Evolutionary conservation across 1,139 yeast genomes (phyloP), one percentile per base, ranked within the genome.

Genomic region (Torulaspora globosa): DNA sequence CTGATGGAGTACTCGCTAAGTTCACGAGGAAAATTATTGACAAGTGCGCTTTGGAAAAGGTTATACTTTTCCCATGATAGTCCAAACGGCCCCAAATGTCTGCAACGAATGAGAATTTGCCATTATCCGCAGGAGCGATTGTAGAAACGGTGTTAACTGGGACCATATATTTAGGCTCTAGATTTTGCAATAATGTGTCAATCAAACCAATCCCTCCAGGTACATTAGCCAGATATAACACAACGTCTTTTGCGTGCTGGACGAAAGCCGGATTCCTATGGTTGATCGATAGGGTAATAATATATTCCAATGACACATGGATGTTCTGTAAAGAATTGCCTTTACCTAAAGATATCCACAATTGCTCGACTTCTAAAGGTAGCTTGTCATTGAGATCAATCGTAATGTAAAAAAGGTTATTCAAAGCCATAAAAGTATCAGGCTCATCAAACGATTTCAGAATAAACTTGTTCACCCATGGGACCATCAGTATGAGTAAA

Each of bases 271-370:
- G 79, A 55, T 83, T 87, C 51, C 86, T 79, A 45, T 84, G 73
- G 37, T 81, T 81, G 46, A 90, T 70, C 36, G 96, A 83, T 37
- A 82, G 79, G 27, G 73, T 74, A 41, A 88, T 72, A 32, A 89
- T 71, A 58, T 80, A 92, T 39, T 82, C 86, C 57, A 87, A 67
- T 15, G 89, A 84, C 7, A 79, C 80, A 47, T 82, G 82, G 30
- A 84, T 82, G 58, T 92, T 90, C 9, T 73, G 75, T 9, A 80
- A 74, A 31, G 78, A 76, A n/a, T 73, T 71, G 3, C 83, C 84
- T 44, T 80, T 80, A 1, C 95, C 96, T 31, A 92, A 71, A 0
- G 97, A 94, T 3, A 86, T 88, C 99, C 99, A 94, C 31, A 92
- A 67, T 0, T 95, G 95, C 62, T 90, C 97, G 8, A 92, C 87